Conservation (phyloP, 2,329 filamentous ascomycete species). For the Myotisia sp. region DNA sequence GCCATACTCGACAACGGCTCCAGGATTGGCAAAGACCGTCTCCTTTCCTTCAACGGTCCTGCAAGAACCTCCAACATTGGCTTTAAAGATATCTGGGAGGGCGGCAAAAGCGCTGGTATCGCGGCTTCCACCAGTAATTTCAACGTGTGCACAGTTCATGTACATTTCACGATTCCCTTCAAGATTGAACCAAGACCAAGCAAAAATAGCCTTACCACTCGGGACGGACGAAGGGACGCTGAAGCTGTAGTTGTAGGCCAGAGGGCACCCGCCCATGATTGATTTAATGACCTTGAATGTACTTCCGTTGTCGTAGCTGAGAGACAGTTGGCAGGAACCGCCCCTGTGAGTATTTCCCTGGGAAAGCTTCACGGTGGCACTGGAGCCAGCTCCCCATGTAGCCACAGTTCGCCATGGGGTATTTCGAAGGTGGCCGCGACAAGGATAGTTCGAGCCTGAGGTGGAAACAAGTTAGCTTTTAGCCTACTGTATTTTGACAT, state of each 20-base stretch:
- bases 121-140: conserved; percentile 32
- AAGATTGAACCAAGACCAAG: conserved; percentile 68
- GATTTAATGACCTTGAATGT: conserved; percentile 56
- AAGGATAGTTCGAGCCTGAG: conserved; percentile 53
- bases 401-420: conserved; percentile 40
- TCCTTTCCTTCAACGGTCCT: conserved; percentile 7
- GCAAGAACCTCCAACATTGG: conserved; percentile 9
- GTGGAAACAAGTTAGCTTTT: neutral
- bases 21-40: conserved; percentile 6
- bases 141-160: conserved; percentile 67
- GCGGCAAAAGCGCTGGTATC: conserved; percentile 1
- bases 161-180: conserved; percentile 40
- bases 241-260: conserved; percentile 47
- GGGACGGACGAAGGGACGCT: conserved; percentile 51
- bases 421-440: conserved; percentile 54
- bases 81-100: conserved; percentile 8
- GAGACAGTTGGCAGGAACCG: conserved; percentile 61
- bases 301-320: conserved; percentile 58
- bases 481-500: too few relatives aligned
- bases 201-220: conserved; percentile 48
- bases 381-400: conserved; percentile 47
- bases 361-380: conserved; percentile 50
- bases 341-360: conserved; percentile 56
- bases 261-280: conserved; percentile 44
- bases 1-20: conserved; percentile 3